Evolutionary conservation across 1,139 yeast genomes (phyloP), one percentile per base, ranked within the genome.

Genomic region (Saccharomyces hybrid): DNA sequence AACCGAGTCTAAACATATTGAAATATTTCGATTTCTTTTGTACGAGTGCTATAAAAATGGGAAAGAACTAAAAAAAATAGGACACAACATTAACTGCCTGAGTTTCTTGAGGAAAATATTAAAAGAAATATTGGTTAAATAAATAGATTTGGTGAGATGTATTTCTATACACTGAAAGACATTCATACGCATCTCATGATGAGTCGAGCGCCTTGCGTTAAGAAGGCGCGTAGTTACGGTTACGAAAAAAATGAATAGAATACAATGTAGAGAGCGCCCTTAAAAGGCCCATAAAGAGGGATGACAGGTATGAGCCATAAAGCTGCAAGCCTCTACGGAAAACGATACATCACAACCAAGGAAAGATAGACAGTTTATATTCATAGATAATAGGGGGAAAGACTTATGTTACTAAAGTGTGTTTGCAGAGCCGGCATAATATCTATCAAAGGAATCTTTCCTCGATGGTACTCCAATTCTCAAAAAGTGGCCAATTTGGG

Each of bases 401-500:
- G 11, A 20, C 25, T 20, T 20, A 38, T 38, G 44, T 38, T 38
- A 20, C 11, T 9, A 38, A 38, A 20, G 44, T 9, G 26, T 20
- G 25, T 20, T 20, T 38, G 13, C 44, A 38, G n/a, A 20, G 4
- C 9, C 16, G 11, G 26, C 13, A 20, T 11, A 13, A 38, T 38
- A 20, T 11, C 44, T 8, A 16, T 38, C 13, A 38, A 38, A 26
- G 44, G 44, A 16, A 20, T 20, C 25, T 20, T 38, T 20, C 11
- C 44, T 20, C 44, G 44, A 38, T 38, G 44, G 44, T 38, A 38
- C 25, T 38, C 44, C 7, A 16, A 38, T 25, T 38, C 44, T 31
- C 44, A 30, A 13, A 59, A 53, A 34, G 47, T 48, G 61, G 83
- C 87, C 20, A 87, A 87, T 65, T 69, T 86, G 38, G 95, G 93